Percentiles rank a stretch among this genome's conserved stretches.
Evolutionary conservation across 2,329 filamentous ascomycete species (phyloP).

Genomic region (Lachnellula subtilissima): DNA sequence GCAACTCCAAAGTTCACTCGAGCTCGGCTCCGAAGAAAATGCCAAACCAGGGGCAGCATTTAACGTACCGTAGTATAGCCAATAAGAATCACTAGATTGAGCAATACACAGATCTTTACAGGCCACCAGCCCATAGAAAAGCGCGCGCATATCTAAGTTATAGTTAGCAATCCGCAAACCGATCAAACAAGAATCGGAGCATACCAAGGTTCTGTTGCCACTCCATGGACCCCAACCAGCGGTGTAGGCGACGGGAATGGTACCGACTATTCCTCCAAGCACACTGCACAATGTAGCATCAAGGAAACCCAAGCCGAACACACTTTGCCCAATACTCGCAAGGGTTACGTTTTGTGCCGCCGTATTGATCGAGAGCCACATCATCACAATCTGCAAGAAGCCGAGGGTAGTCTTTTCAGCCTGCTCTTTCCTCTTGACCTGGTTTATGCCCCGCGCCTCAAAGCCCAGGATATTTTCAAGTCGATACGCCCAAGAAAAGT

Average conservation of each 20-base stretch:
- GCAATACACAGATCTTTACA: conserved; percentile 55
- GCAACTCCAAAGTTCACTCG: no score
- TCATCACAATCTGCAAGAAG: conserved; percentile 34
- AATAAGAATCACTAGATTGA: conserved; percentile 59
- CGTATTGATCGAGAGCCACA: conserved; percentile 60
- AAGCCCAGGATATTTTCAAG: conserved; percentile 24
- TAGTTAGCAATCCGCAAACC: background rate
- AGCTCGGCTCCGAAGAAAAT: no score
- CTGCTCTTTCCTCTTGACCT: conserved; percentile 50
- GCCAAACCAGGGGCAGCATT: no score
- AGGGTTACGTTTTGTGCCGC: conserved; percentile 60
- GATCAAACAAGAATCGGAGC: conserved; percentile 4
- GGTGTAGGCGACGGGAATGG: conserved; percentile 52
- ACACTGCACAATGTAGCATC: conserved; percentile 53
- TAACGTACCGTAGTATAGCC: conserved; percentile 47
- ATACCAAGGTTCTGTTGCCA: conserved; percentile 57
- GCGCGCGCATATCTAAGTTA: conserved; percentile 41
- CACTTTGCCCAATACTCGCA: conserved; percentile 56
- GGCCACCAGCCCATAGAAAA: conserved; percentile 64
- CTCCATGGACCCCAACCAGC: conserved; percentile 57
- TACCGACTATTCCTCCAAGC: conserved; percentile 52
- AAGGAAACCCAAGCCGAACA: conserved; percentile 53
- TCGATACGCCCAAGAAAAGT: conserved; percentile 16
- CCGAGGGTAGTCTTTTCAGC: conserved; percentile 33
- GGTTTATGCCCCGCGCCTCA: conserved; percentile 56